Percentiles rank a stretch among this genome's conserved stretches.
phyloP scores from a whole-genome alignment of 169 alveolate species.

The Plasmodium knowlesi region DNA sequence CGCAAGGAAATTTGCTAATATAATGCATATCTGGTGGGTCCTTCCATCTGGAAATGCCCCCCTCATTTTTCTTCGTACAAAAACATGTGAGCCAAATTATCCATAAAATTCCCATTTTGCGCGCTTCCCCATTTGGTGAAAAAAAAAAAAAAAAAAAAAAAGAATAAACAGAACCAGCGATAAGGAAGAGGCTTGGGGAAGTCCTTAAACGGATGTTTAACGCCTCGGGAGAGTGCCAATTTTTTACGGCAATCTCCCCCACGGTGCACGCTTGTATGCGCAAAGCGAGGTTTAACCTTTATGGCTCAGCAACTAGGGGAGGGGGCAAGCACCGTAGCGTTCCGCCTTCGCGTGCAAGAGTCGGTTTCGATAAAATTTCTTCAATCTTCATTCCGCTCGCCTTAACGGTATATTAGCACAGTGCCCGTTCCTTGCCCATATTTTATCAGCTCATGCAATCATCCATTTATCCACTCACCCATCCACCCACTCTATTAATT shows the following conservation, averaged over 20 bases:
- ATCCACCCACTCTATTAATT: no score
- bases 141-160: background rate
- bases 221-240: background rate
- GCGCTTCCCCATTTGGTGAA: background rate
- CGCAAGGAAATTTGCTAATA: background rate
- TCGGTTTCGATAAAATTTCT: background rate
- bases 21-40: background rate
- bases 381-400: background rate
- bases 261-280: background rate
- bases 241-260: background rate
- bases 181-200: background rate
- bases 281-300: background rate
- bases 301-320: background rate
- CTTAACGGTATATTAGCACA: background rate
- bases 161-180: background rate
- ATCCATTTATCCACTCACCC: background rate
- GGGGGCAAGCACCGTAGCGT: background rate
- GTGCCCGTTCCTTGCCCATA: background rate
- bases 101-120: background rate
- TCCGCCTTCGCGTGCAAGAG: background rate
- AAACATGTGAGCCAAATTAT: no score
- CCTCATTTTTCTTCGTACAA: no score
- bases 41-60: background rate
- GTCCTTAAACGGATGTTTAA: background rate
- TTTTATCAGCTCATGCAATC: background rate